Evolutionary conservation across 1,284 basidiomycete species (phyloP).

Genomic region (Boletus calvinii): DNA sequence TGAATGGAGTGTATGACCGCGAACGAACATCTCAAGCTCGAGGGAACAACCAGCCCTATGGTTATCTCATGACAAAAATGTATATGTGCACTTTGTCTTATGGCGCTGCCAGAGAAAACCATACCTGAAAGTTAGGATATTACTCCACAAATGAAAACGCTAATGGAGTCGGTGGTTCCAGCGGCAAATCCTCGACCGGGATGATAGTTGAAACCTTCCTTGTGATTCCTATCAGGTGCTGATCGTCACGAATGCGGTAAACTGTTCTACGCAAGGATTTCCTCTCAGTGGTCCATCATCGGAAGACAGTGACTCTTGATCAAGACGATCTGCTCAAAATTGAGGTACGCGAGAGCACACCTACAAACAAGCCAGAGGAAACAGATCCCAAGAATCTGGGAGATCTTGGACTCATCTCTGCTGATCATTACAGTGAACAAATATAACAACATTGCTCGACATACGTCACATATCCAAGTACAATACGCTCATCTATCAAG

Average conservation of each 20-base stretch:
- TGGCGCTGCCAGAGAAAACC: too few relatives aligned
- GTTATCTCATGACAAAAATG: too few relatives aligned
- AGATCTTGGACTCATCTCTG: background rate
- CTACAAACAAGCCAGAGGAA: background rate
- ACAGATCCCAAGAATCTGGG: background rate
- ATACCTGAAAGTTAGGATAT: background rate
- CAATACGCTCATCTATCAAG: constrained; percentile 11
- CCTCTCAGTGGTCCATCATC: background rate
- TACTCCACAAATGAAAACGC: constrained; percentile 26
- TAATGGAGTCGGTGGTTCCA: constrained; percentile 1
- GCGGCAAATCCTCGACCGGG: constrained; percentile 25
- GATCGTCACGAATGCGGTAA: background rate
- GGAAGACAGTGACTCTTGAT: background rate
- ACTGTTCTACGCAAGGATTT: background rate
- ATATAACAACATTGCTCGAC: background rate
- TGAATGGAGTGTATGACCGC: background rate
- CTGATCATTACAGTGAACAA: constrained; percentile 21
- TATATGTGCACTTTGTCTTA: too few relatives aligned
- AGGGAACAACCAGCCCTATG: too few relatives aligned
- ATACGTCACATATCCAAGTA: background rate
- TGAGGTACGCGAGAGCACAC: background rate
- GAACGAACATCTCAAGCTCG: background rate
- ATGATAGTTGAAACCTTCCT: background rate
- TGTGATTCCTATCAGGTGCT: too few relatives aligned
- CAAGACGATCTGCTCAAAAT: background rate